These are phyloP conservation scores for Phytophthora uliginosa DNA, from an alignment of 352 stramenopile species.

Conservation along the genomic window DNA sequence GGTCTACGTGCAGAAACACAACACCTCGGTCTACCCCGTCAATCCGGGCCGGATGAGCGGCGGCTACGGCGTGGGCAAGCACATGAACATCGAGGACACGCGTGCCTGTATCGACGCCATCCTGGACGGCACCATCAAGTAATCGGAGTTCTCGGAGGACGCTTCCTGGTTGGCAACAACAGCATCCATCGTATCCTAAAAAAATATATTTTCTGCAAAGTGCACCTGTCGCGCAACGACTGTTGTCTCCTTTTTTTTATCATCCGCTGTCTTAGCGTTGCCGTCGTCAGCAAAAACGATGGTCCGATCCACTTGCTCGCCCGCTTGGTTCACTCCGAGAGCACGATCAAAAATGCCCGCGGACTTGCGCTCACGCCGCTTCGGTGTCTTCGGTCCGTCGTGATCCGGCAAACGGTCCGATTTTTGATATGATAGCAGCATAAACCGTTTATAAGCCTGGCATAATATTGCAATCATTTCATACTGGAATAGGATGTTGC, in stretches of 20 bases:
- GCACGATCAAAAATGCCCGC: conserved; percentile 45
- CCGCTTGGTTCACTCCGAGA: conserved; percentile 46
- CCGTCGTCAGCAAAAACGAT: neutral
- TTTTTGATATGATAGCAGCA: too few relatives aligned
- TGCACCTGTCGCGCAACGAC: conserved; percentile 4
- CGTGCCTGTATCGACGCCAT: conserved; percentile 95
- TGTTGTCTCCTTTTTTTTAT: conserved; percentile 2
- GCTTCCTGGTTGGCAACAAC: conserved; percentile 52
- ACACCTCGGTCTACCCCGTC: conserved; percentile 74
- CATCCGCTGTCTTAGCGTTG: neutral
- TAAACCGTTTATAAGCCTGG: too few relatives aligned
- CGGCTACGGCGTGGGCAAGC: conserved; percentile 92
- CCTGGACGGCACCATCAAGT: conserved; percentile 91
- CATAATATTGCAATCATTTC: too few relatives aligned
- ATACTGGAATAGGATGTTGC: too few relatives aligned
- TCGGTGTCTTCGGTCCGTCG: too few relatives aligned
- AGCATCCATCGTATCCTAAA: neutral
- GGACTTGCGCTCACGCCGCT: too few relatives aligned
- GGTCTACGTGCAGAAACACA: conserved; percentile 49
- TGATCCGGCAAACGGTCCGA: too few relatives aligned
- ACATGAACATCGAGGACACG: conserved; percentile 96
- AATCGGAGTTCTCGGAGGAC: conserved; percentile 46
- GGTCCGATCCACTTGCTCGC: conserved; percentile 11
- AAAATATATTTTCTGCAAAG: neutral
- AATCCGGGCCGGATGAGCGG: conserved; percentile 91